A percentile compares a stretch with the other conserved stretches of the same genome.
Conservation (phyloP, 164 flowering plant genomes). For the Cinnamomum chago region DNA sequence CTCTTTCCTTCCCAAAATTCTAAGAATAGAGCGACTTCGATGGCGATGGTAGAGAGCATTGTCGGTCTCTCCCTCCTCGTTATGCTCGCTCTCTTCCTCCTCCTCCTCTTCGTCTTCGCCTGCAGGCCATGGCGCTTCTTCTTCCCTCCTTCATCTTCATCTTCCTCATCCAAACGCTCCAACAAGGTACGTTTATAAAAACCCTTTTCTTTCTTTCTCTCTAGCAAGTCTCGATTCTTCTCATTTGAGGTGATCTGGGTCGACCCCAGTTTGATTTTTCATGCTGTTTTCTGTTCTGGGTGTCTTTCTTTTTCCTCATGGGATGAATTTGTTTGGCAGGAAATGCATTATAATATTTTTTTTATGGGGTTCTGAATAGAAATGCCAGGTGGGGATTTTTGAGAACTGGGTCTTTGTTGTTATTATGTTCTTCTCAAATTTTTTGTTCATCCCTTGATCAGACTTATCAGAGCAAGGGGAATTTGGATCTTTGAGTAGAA, state of each 20-base stretch:
- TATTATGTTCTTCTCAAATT: too few relatives aligned
- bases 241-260: background rate
- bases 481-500: background rate
- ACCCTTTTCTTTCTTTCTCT: slow-evolving; percentile 1
- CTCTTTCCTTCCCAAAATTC: slow-evolving; percentile 7
- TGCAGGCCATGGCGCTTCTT: slow-evolving; percentile 85
- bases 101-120: slow-evolving; percentile 52
- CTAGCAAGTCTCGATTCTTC: too few relatives aligned
- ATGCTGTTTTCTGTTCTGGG: too few relatives aligned
- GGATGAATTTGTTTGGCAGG: background rate
- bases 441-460: background rate
- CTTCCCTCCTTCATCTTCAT: slow-evolving; percentile 11
- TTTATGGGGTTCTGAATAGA: too few relatives aligned
- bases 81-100: slow-evolving; percentile 49
- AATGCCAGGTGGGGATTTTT: too few relatives aligned
- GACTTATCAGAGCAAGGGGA: background rate
- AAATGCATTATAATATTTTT: background rate
- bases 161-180: slow-evolving; percentile 28
- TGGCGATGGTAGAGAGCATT: slow-evolving; percentile 48
- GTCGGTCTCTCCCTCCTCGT: slow-evolving; percentile 33
- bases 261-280: background rate
- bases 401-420: background rate
- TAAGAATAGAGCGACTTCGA: slow-evolving; percentile 21
- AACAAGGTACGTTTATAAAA: slow-evolving; percentile 44
- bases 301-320: background rate